Percentiles rank a stretch among this genome's conserved stretches.
phyloP scores from a whole-genome alignment of 164 flowering plant species.

The Kalanchoe fedtschenkoi region DNA sequence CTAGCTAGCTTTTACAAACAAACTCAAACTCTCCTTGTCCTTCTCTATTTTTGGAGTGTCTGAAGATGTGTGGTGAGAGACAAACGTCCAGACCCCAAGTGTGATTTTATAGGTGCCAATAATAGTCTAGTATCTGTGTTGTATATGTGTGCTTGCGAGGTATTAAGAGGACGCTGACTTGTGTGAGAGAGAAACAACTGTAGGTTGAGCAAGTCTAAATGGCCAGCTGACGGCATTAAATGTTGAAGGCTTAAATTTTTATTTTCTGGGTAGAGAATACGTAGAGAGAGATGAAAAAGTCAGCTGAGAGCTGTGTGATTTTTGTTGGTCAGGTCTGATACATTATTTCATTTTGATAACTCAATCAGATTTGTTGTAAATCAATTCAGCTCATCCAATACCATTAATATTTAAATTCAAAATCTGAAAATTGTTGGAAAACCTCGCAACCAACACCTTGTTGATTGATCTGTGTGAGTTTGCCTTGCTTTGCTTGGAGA shows the following conservation, averaged over 20 bases:
- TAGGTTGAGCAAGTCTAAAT: neutral
- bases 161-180: neutral
- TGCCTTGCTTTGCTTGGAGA: neutral
- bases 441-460: too few relatives aligned
- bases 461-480: neutral
- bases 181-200: neutral
- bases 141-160: neutral
- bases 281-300: neutral
- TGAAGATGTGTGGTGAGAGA: conserved; percentile 1
- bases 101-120: neutral
- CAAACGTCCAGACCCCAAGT: conserved; percentile 1
- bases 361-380: too few relatives aligned
- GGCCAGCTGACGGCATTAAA: conserved; percentile 4
- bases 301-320: neutral
- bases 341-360: too few relatives aligned
- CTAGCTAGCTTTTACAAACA: too few relatives aligned
- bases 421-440: too few relatives aligned
- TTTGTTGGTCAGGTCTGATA: too few relatives aligned
- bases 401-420: too few relatives aligned
- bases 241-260: conserved; percentile 6
- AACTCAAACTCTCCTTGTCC: neutral
- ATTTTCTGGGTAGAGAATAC: neutral
- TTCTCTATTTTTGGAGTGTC: neutral
- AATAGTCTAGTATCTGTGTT: neutral
- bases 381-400: too few relatives aligned